Conservation (phyloP, 371 early-diverging fungal genomes). For the Syncephalastrum contaminatum region DNA sequence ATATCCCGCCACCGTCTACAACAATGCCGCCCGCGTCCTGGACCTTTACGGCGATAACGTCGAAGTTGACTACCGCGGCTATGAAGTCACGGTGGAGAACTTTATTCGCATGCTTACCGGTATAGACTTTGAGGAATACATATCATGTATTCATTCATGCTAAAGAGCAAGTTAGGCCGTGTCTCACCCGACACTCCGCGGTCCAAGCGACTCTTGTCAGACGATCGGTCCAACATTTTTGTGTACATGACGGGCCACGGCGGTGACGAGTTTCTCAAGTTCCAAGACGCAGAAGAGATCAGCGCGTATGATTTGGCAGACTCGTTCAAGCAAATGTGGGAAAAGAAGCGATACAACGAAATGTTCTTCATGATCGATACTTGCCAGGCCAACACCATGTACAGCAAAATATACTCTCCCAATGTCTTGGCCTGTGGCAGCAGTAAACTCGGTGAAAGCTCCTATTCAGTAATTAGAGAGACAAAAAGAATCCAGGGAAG, state of each 20-base stretch:
- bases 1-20: slow-evolving; percentile 91
- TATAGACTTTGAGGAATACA: slow-evolving; percentile 22
- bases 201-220: slow-evolving; percentile 90
- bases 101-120: slow-evolving; percentile 94
- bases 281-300: slow-evolving; percentile 96
- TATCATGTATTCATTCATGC: background rate
- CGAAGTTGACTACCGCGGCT: slow-evolving; percentile 97
- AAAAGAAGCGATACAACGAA: slow-evolving; percentile 93
- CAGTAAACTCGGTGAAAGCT: slow-evolving; percentile 82
- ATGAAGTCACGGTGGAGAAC: slow-evolving; percentile 97
- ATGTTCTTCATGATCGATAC: slow-evolving; percentile 96
- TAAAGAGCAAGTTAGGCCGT: slow-evolving; percentile 46
- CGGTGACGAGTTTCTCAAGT: slow-evolving; percentile 96
- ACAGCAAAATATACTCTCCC: slow-evolving; percentile 85
- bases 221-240: slow-evolving; percentile 91
- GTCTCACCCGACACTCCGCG: slow-evolving; percentile 78
- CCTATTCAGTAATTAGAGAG: slow-evolving; percentile 73
- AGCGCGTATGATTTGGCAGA: slow-evolving; percentile 92
- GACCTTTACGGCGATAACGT: slow-evolving; percentile 94
- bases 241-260: slow-evolving; percentile 98
- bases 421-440: slow-evolving; percentile 92
- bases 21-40: slow-evolving; percentile 75
- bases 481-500: background rate
- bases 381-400: slow-evolving; percentile 97
- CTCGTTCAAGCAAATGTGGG: slow-evolving; percentile 95